Conservation (phyloP, 306 rosid species). For the Albizia julibrissin region DNA sequence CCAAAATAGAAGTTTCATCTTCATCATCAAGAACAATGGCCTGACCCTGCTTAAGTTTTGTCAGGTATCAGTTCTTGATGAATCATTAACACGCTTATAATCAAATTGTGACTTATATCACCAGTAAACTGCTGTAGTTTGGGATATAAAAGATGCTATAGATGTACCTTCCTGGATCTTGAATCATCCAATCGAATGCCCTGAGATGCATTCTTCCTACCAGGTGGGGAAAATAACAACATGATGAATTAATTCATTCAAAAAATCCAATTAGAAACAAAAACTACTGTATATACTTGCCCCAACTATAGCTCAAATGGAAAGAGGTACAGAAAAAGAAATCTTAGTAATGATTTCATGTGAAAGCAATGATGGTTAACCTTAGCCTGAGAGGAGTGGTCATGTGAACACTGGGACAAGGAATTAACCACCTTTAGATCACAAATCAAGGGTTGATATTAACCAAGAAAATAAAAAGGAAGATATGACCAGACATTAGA, state of each 20-base stretch:
- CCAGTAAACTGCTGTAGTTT: constrained; percentile 3
- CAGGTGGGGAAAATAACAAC: constrained; percentile 14
- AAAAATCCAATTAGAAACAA: constrained; percentile 23
- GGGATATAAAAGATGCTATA: constrained; percentile 19
- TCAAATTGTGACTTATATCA: constrained; percentile 22
- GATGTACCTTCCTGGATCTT: constrained; percentile 61
- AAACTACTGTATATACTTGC: constrained; percentile 5
- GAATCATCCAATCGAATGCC: constrained; percentile 36
- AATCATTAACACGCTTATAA: constrained; percentile 21
- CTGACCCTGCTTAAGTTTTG: constrained; percentile 48
- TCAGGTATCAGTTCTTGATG: constrained; percentile 16
- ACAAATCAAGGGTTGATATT: background rate
- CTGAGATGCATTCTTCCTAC: constrained; percentile 54
- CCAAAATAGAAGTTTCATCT: constrained; percentile 39
- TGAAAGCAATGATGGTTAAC: constrained; percentile 17
- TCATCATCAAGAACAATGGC: constrained; percentile 72
- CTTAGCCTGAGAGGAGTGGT: background rate
- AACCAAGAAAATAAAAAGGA: background rate
- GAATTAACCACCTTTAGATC: background rate
- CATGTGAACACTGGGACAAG: background rate
- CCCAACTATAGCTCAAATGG: background rate
- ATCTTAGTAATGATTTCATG: constrained; percentile 6
- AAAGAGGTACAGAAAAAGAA: constrained; percentile 14
- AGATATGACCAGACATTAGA: background rate
- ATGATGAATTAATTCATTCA: constrained; percentile 27